Conservation (phyloP, 2,329 filamentous ascomycete species). For the Hypomyces rosellus region DNA sequence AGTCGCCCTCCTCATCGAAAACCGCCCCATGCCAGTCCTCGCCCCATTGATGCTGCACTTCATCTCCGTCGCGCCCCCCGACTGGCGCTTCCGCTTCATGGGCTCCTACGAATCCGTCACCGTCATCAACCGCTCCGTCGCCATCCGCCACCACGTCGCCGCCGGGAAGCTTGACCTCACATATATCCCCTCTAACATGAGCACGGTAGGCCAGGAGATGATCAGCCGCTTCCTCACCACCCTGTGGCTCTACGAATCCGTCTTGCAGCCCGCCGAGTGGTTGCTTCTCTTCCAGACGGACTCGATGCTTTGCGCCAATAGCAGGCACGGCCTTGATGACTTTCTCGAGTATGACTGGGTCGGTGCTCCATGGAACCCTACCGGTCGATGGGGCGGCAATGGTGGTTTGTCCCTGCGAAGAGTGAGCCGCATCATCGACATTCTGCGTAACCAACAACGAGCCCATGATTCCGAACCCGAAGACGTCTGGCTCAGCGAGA, state of each 20-base stretch:
- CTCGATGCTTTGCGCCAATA: constrained; percentile 50
- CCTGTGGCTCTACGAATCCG: constrained; percentile 44
- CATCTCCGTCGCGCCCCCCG: constrained; percentile 48
- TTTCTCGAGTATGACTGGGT: constrained; percentile 49
- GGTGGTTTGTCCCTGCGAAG: constrained; percentile 47
- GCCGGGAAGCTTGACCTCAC: constrained; percentile 45
- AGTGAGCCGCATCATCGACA: constrained; percentile 46
- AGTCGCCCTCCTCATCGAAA: constrained; percentile 50
- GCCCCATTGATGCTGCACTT: constrained; percentile 51
- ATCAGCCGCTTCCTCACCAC: constrained; percentile 48
- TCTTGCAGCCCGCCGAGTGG: constrained; percentile 45
- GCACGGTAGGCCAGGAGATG: constrained; percentile 43
- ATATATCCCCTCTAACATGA: constrained; percentile 47
- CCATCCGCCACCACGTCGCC: constrained; percentile 38
- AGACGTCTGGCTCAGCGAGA: constrained; percentile 50
- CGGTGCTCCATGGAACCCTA: constrained; percentile 42
- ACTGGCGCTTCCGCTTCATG: constrained; percentile 54
- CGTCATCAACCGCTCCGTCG: constrained; percentile 37
- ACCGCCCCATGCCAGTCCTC: constrained; percentile 41
- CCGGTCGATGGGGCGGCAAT: constrained; percentile 41
- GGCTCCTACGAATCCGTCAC: constrained; percentile 41
- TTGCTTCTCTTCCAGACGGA: constrained; percentile 50
- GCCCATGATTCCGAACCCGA: constrained; percentile 41
- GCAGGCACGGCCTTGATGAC: constrained; percentile 38
- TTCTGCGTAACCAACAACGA: constrained; percentile 43